Percentiles rank a stretch among this genome's conserved stretches.
These are phyloP conservation scores for Candida awuae DNA, from an alignment of 805 yeast genomes.

Conservation along the genomic window DNA sequence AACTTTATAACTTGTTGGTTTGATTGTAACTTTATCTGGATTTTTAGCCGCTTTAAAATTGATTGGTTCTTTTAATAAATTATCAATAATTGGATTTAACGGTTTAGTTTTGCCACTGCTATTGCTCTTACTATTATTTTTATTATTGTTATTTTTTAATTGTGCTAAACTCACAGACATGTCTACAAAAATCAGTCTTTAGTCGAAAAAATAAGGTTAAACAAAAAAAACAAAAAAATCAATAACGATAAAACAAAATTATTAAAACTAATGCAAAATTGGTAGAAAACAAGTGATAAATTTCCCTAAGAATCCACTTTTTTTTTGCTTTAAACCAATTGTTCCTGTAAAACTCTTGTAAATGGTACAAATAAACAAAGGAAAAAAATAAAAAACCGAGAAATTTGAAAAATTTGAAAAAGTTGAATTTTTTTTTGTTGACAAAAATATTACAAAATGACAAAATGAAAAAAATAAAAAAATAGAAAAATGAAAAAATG, in stretches of 20 bases:
- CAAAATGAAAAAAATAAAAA: no score
- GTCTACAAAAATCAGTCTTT: neutral
- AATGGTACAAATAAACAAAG: no score
- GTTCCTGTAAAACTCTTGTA: no score
- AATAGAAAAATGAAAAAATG: no score
- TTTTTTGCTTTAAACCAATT: no score
- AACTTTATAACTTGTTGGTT: conserved; percentile 41
- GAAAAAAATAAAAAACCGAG: neutral
- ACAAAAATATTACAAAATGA: conserved; percentile 57
- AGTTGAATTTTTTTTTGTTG: neutral
- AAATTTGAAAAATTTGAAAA: neutral
- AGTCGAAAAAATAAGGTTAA: neutral
- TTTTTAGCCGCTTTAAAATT: conserved; percentile 54
- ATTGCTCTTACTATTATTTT: neutral
- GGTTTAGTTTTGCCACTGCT: neutral
- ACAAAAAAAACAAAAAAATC: neutral
- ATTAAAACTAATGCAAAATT: no score
- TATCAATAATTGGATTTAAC: conserved; percentile 8
- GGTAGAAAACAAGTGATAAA: no score
- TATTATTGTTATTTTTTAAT: conserved; percentile 1
- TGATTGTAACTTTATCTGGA: conserved; percentile 40
- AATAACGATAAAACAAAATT: neutral
- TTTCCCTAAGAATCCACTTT: no score
- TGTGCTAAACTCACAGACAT: neutral
- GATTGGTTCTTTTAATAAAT: conserved; percentile 49